These are phyloP conservation scores for Hebeloma cylindrosporum DNA, from an alignment of 768 basidiomycete species.

Conservation along the genomic window DNA sequence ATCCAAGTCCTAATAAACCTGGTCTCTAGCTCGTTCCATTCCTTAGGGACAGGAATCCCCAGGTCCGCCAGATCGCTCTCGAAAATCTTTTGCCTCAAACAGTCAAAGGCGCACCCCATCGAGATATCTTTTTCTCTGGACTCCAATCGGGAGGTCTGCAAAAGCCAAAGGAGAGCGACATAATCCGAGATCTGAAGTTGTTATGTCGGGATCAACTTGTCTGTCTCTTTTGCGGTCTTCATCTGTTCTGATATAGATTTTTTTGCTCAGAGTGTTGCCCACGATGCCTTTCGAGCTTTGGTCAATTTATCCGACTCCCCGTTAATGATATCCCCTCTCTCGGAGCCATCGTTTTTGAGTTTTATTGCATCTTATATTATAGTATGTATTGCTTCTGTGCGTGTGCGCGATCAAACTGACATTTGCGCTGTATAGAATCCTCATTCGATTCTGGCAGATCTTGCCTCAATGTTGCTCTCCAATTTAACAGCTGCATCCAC, in stretches of 20 bases:
- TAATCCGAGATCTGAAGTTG: constrained; percentile 79
- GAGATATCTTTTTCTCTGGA: constrained; percentile 73
- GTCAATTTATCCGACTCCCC: constrained; percentile 91
- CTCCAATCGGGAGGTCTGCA: constrained; percentile 57
- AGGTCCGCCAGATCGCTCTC: constrained; percentile 85
- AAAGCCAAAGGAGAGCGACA: constrained; percentile 59
- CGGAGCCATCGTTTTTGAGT: constrained; percentile 68
- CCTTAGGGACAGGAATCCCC: constrained; percentile 81
- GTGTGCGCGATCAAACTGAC: constrained; percentile 11
- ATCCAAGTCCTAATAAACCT: not conserved
- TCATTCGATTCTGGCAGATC: constrained; percentile 87
- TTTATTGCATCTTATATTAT: constrained; percentile 91
- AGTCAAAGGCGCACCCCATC: constrained; percentile 63
- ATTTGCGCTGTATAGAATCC: constrained; percentile 72
- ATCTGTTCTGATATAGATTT: constrained; percentile 15
- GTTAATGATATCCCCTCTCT: constrained; percentile 60
- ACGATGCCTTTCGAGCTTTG: constrained; percentile 92
- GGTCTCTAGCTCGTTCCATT: constrained; percentile 71
- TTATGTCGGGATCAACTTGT: constrained; percentile 90
- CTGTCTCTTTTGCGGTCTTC: constrained; percentile 18
- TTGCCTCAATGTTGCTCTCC: constrained; percentile 97
- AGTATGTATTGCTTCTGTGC: constrained; percentile 46
- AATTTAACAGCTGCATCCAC: constrained; percentile 80
- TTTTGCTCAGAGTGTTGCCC: constrained; percentile 85
- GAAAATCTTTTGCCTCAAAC: constrained; percentile 83